phyloP scores from a whole-genome alignment of 148 eudicot species.

The Camellia granthamiana region DNA sequence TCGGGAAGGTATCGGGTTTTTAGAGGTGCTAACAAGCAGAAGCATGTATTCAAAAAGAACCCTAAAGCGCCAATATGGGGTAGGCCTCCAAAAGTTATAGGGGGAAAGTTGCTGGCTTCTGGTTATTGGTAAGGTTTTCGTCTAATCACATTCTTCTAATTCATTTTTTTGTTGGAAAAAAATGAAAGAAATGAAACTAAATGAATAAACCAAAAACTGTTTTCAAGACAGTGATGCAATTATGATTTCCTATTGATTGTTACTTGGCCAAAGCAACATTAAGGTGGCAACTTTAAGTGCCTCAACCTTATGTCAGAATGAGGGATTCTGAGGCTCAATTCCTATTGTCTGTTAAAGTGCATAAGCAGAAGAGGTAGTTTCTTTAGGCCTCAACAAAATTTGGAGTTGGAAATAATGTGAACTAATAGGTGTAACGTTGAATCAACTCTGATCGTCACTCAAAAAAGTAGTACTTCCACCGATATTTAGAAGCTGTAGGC shows the following conservation, averaged over 20 bases:
- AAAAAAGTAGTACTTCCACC: neutral
- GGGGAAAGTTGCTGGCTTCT: constrained; percentile 95
- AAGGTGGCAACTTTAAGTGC: neutral
- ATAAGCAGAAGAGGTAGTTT: neutral
- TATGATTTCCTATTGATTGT: neutral
- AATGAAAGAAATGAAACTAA: neutral
- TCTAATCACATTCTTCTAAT: neutral
- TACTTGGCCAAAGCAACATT: constrained; percentile 6
- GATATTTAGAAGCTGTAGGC: too few species aligned
- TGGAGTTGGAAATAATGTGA: neutral
- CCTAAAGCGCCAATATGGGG: constrained; percentile 95
- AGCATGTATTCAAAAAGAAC: constrained; percentile 83
- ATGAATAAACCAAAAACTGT: neutral
- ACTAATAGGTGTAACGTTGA: neutral
- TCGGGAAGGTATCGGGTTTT: constrained; percentile 68
- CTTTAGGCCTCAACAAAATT: neutral
- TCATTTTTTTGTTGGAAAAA: neutral
- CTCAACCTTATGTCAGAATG: neutral
- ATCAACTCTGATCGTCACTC: neutral
- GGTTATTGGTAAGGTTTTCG: constrained; percentile 79
- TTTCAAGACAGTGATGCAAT: neutral
- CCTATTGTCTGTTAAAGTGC: constrained; percentile 8
- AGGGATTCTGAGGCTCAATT: neutral
- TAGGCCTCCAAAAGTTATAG: constrained; percentile 84
- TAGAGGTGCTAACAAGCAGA: constrained; percentile 96